Conservation (phyloP, 176 grass and related monocot species). For the maize (Zea mays) region DNA sequence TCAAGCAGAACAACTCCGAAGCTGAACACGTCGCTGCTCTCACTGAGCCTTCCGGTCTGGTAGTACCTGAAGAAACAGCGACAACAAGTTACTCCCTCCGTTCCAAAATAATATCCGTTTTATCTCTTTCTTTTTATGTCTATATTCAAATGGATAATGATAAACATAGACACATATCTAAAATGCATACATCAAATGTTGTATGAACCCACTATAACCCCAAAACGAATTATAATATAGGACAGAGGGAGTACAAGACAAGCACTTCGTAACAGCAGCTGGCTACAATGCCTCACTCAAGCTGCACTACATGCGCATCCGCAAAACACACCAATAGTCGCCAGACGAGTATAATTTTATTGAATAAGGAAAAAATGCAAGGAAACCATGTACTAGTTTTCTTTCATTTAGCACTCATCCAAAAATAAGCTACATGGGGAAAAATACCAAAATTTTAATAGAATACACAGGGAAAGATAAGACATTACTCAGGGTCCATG, state of each 20-base stretch:
- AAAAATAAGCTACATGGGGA: background rate
- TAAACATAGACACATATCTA: no score
- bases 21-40: constrained; percentile 45
- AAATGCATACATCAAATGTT: no score
- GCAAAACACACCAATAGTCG: background rate
- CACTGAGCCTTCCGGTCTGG: constrained; percentile 4
- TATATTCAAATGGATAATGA: no score
- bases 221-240: no score
- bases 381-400: background rate
- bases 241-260: background rate
- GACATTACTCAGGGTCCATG: constrained; percentile 64
- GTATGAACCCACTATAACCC: no score
- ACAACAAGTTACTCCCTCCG: background rate
- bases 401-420: background rate
- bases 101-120: no score
- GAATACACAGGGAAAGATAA: background rate
- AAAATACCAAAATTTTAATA: background rate
- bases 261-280: background rate
- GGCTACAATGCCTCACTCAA: background rate
- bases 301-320: background rate
- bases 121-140: no score
- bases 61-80: constrained; percentile 22
- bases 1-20: constrained; percentile 46
- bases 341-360: background rate
- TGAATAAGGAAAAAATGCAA: background rate